Percentiles rank a stretch among this genome's conserved stretches.
Conservation (phyloP, 2,329 filamentous ascomycete species). For the Penicillium olsonii region DNA sequence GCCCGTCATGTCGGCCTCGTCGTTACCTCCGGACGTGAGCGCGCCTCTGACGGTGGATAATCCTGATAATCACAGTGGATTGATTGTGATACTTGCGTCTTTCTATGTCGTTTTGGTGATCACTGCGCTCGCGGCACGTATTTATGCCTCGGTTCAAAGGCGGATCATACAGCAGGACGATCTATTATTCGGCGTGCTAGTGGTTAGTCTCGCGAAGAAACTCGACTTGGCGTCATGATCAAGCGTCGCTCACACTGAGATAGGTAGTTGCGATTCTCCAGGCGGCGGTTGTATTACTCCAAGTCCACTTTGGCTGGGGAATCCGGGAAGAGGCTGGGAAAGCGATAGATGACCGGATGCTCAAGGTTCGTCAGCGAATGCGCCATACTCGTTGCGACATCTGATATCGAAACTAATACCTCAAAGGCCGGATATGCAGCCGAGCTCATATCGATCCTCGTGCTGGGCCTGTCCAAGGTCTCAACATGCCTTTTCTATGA, state of each 20-base stretch:
- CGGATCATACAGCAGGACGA: constrained; percentile 37
- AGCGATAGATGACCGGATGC: constrained; percentile 1
- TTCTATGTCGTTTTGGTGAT: constrained; percentile 42
- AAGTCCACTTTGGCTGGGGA: constrained; percentile 15
- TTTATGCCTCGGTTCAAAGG: constrained; percentile 41
- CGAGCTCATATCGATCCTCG: constrained; percentile 15
- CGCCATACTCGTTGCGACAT: neutral
- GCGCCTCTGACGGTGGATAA: constrained; percentile 40
- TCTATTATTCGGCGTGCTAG: constrained; percentile 35
- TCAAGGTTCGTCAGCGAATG: constrained; percentile 8
- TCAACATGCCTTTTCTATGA: constrained; percentile 19
- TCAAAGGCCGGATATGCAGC: constrained; percentile 13
- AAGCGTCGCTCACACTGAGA: neutral
- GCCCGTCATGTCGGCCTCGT: neutral
- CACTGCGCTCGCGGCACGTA: constrained; percentile 41
- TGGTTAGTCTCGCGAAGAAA: constrained; percentile 17
- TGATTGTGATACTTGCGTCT: constrained; percentile 44
- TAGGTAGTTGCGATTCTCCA: constrained; percentile 7
- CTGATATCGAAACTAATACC: neutral
- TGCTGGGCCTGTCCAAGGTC: constrained; percentile 17
- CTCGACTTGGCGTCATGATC: neutral
- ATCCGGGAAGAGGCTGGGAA: neutral
- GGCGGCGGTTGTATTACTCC: neutral
- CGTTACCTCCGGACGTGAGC: constrained; percentile 19
- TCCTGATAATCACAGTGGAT: constrained; percentile 41